These are phyloP conservation scores for Schoenoplectus triqueter DNA, from an alignment of 202 grass and related monocot genomes.

Conservation along the genomic window DNA sequence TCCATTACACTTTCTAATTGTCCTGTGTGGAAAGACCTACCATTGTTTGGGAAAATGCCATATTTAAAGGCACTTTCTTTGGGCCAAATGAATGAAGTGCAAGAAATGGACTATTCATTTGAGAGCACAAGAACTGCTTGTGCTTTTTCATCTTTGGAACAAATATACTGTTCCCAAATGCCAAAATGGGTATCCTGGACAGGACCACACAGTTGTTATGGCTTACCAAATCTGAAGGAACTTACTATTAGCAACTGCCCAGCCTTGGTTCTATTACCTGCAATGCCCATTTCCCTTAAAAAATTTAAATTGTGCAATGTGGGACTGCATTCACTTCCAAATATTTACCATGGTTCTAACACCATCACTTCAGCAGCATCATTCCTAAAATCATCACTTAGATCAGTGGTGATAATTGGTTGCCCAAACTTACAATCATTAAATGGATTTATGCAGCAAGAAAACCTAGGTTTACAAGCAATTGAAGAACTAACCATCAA, in stretches of 20 bases:
- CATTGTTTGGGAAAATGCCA: constrained; percentile 44
- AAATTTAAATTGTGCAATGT: constrained; percentile 49
- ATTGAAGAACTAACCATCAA: neutral
- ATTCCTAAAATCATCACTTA: neutral
- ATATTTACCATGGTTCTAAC: neutral
- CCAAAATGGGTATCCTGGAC: constrained; percentile 43
- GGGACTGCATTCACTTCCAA: constrained; percentile 52
- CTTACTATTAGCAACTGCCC: constrained; percentile 47
- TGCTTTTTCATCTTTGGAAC: constrained; percentile 46
- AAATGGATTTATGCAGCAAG: neutral
- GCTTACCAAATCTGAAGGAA: constrained; percentile 39
- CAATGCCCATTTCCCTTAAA: constrained; percentile 40
- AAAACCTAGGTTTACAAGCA: neutral
- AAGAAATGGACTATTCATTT: constrained; percentile 39
- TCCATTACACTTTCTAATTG: constrained; percentile 37
- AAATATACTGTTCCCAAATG: constrained; percentile 45
- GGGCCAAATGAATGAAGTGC: constrained; percentile 44
- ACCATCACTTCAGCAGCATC: neutral
- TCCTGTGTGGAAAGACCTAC: constrained; percentile 43
- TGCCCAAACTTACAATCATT: neutral
- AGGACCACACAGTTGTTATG: neutral
- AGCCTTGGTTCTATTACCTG: constrained; percentile 42
- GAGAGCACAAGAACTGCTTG: constrained; percentile 29
- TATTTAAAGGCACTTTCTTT: constrained; percentile 39
- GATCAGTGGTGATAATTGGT: neutral